Percentiles rank a stretch among this genome's conserved stretches.
Evolutionary conservation across 139 green algal species (phyloP).

Genomic region (Micromonas pusilla): DNA sequence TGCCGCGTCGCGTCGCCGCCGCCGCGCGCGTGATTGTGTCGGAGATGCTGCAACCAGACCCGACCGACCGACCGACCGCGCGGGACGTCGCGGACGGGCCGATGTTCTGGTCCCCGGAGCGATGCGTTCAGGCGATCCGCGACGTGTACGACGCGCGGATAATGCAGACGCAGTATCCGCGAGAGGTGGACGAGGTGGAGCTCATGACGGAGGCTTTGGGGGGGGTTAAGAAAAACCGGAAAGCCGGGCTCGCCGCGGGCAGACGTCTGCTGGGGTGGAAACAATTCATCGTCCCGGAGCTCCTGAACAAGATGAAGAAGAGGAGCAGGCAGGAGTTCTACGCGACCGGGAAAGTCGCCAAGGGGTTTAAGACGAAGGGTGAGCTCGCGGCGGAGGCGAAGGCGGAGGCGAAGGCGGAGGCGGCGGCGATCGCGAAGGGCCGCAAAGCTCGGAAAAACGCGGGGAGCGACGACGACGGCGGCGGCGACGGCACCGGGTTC

Average conservation of each 20-base stretch:
- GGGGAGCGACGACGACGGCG: too few relatives aligned
- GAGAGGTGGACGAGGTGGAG: not conserved
- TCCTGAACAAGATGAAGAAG: too few relatives aligned
- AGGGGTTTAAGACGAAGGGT: too few relatives aligned
- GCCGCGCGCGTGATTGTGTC: not conserved
- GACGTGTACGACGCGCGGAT: not conserved
- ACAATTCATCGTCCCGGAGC: not conserved
- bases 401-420: too few relatives aligned
- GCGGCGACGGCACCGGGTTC: not conserved
- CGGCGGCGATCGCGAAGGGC: too few relatives aligned
- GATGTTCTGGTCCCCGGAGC: constrained; percentile 1
- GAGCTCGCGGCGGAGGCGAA: too few relatives aligned
- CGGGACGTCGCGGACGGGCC: not conserved
- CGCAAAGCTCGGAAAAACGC: too few relatives aligned
- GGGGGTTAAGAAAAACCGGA: not conserved
- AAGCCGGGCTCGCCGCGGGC: not conserved
- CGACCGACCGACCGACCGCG: not conserved
- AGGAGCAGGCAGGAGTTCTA: too few relatives aligned
- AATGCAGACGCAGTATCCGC: not conserved
- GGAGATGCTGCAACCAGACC: constrained; percentile 12
- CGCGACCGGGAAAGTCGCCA: too few relatives aligned
- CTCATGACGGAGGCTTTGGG: not conserved
- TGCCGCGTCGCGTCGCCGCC: not conserved
- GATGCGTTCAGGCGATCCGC: not conserved
- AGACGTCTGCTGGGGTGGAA: not conserved